Conservation (phyloP, 257 asterid genomes). For the Rauvolfia tetraphylla region DNA sequence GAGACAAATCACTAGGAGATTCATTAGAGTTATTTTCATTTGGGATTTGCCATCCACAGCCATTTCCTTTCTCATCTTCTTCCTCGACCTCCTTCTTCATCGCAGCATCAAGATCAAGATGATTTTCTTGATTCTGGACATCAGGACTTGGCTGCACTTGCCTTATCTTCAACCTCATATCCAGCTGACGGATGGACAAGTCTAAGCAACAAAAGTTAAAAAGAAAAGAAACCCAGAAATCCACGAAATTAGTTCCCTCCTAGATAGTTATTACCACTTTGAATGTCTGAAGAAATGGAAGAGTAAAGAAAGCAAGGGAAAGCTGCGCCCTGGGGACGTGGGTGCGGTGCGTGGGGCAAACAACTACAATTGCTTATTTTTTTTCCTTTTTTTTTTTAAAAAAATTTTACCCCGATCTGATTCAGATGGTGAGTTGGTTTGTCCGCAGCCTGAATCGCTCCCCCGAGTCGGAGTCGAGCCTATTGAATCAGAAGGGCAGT, state of each 20-base stretch:
- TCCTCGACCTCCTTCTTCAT: constrained; percentile 23
- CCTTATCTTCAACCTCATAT: constrained; percentile 58
- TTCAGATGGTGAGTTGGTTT: neutral
- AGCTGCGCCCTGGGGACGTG: constrained; percentile 15
- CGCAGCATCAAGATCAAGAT: constrained; percentile 25
- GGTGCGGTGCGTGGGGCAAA: constrained; percentile 20
- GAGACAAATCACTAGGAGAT: constrained; percentile 16
- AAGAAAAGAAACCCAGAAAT: neutral
- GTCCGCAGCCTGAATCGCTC: no score
- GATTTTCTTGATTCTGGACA: constrained; percentile 51
- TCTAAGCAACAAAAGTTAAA: constrained; percentile 5
- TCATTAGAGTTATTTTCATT: constrained; percentile 16
- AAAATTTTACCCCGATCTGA: neutral
- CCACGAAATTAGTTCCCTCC: neutral
- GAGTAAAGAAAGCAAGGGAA: constrained; percentile 8
- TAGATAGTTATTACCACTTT: neutral
- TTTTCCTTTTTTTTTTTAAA: neutral
- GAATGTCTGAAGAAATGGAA: constrained; percentile 9
- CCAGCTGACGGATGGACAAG: constrained; percentile 16
- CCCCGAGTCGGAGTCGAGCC: no score
- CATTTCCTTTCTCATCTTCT: constrained; percentile 16
- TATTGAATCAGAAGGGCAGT: no score
- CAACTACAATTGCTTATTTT: neutral
- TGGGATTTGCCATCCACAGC: constrained; percentile 21
- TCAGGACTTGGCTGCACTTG: constrained; percentile 45